Evolutionary conservation across 768 basidiomycete genomes (phyloP).

Genomic region (Ramaria sp.): DNA sequence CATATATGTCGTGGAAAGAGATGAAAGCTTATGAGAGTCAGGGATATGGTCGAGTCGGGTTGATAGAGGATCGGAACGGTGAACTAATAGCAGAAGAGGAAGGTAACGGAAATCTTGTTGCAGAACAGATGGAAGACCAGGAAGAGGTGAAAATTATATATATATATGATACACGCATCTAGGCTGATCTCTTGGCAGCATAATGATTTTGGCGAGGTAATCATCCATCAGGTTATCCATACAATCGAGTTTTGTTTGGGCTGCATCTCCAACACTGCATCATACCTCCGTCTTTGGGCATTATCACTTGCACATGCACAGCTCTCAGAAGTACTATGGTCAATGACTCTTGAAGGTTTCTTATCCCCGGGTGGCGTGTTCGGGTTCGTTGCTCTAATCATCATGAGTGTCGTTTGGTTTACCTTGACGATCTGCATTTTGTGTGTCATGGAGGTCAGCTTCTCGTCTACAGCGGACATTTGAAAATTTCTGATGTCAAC

Average conservation of each 20-base stretch:
- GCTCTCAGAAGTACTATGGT: constrained; percentile 87
- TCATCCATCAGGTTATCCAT: constrained; percentile 97
- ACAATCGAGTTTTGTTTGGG: constrained; percentile 99
- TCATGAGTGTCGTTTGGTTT: constrained; percentile 69
- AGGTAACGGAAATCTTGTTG: constrained; percentile 61
- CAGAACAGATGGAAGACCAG: constrained; percentile 59
- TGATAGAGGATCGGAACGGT: constrained; percentile 43
- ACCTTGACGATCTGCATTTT: constrained; percentile 61
- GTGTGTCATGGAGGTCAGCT: constrained; percentile 89
- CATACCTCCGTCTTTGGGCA: constrained; percentile 92
- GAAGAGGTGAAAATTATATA: constrained; percentile 53
- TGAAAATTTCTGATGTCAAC: constrained; percentile 1
- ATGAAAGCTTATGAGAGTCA: constrained; percentile 71
- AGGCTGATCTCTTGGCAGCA: constrained; percentile 30
- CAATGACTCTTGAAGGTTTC: constrained; percentile 64
- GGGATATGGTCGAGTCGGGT: constrained; percentile 68
- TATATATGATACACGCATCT: not conserved
- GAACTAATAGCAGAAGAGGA: constrained; percentile 72
- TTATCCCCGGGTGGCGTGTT: constrained; percentile 55
- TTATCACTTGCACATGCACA: constrained; percentile 97
- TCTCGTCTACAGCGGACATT: constrained; percentile 12
- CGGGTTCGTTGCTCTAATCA: constrained; percentile 33
- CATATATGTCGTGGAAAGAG: constrained; percentile 86
- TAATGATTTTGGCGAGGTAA: constrained; percentile 89
- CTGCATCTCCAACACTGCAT: constrained; percentile 96